phyloP scores from a whole-genome alignment of 140 eudicot genomes.

The Erigeron philadelphicus region DNA sequence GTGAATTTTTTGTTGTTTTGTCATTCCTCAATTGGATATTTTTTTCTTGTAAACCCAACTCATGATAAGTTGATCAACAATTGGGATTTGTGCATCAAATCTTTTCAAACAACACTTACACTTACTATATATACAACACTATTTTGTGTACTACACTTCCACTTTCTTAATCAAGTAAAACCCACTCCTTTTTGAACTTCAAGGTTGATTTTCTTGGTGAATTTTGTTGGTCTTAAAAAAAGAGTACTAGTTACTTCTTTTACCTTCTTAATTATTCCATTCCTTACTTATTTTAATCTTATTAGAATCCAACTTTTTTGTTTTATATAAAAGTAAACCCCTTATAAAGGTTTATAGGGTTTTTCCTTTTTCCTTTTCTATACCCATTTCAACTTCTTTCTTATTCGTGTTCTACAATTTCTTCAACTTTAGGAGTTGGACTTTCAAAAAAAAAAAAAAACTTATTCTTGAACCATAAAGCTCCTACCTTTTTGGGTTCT shows the following conservation, averaged over 20 bases:
- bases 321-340: constrained; percentile 18
- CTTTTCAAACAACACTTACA: constrained; percentile 14
- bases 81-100: constrained; percentile 43
- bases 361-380: constrained; percentile 26
- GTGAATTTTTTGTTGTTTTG: constrained; percentile 15
- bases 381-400: constrained; percentile 18
- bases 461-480: not conserved
- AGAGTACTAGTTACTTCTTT: constrained; percentile 6
- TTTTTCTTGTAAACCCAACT: constrained; percentile 28
- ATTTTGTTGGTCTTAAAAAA: constrained; percentile 17
- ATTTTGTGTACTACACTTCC: constrained; percentile 25
- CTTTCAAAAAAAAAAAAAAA: not conserved
- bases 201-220: constrained; percentile 23
- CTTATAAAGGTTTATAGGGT: constrained; percentile 42
- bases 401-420: not conserved
- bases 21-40: constrained; percentile 29
- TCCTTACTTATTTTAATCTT: constrained; percentile 13
- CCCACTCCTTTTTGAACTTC: constrained; percentile 22
- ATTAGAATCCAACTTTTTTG: constrained; percentile 27
- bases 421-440: not conserved
- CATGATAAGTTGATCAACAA: constrained; percentile 29
- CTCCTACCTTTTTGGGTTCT: not conserved
- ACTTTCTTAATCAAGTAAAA: constrained; percentile 22
- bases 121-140: constrained; percentile 23
- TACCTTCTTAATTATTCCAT: constrained; percentile 15